Conservation (phyloP, 768 basidiomycete species). For the Sarcodon sp. region DNA sequence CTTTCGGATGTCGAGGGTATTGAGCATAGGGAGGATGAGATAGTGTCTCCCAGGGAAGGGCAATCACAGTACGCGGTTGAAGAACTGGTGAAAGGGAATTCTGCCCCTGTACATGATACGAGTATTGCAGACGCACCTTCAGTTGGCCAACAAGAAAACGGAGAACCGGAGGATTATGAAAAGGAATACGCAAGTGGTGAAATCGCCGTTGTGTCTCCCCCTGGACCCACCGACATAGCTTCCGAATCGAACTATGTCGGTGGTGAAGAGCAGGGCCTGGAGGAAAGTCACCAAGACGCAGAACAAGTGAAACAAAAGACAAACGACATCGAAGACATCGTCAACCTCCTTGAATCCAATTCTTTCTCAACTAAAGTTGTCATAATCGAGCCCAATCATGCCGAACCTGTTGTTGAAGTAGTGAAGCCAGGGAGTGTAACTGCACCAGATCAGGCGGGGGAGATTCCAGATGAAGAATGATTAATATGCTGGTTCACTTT, state of each 20-base stretch:
- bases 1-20: not conserved
- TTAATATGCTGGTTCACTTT: too few species aligned
- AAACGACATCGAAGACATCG: conserved; percentile 1
- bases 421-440: not conserved
- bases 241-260: conserved; percentile 1
- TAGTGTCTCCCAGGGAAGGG: conserved; percentile 10
- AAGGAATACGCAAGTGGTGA: not conserved
- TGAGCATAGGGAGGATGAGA: conserved; percentile 5
- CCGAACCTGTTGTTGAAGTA: not conserved
- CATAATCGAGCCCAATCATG: conserved; percentile 27
- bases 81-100: conserved; percentile 7
- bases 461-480: conserved; percentile 43
- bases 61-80: conserved; percentile 15
- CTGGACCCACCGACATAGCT: conserved; percentile 3
- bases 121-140: not conserved
- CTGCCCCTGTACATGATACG: conserved; percentile 1
- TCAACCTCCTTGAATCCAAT: conserved; percentile 6
- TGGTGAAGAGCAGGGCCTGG: conserved; percentile 1
- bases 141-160: not conserved
- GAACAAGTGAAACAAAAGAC: conserved; percentile 8
- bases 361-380: conserved; percentile 18
- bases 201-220: not conserved
- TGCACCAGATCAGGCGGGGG: conserved; percentile 27
- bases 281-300: conserved; percentile 7
- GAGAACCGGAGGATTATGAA: conserved; percentile 7